Evolutionary conservation across 2,329 filamentous ascomycete genomes (phyloP), one percentile per base, ranked within the genome.

Genomic region (Cordyceps pruinosa): DNA sequence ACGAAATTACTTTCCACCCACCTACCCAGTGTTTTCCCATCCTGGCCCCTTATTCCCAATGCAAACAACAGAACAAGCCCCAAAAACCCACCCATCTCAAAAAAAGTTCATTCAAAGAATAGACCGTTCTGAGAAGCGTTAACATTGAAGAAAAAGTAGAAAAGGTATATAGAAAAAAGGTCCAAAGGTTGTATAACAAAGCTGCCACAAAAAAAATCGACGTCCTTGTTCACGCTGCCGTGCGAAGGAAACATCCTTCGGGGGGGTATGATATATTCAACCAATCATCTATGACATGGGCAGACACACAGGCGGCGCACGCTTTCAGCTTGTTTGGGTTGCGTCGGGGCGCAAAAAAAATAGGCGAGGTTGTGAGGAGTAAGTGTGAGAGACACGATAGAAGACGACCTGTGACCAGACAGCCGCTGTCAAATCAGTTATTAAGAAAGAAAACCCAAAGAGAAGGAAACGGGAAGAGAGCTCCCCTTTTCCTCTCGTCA

Each of bases 221-320:
- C n/a, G n/a, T n/a, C n/a, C n/a, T n/a, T n/a, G n/a, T n/a, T 35
- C 54, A 49, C 45, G 37, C 54, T 26, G 26, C 19, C 45, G 15
- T 56, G n/a, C n/a, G 54, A 56, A 37, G 46, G 44, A 26, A 30
- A 44, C 45, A 44, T 17, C 26, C 54, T 46, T 56, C 54, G n/a
- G n/a, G n/a, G n/a, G 54, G 45, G 46, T 49, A 56, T 56, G 54
- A 56, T 44, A 49, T 56, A 44, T 49, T 50, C 54, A 44, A 56
- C 52, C 52, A n/a, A 48, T 48, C 28, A 45, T 53, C 50, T 56
- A 56, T 44, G 28, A 53, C 50, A 34, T 44, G 50, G 21, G 28
- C 42, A 53, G 19, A 39, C 34, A 13, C 23, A n/a, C n/a, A n/a
- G n/a, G n/a, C n/a, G n/a, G n/a, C n/a, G n/a, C n/a, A n/a, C n/a